Percentiles rank a stretch among this genome's conserved stretches.
Conservation (phyloP, 805 yeast species). For the Metschnikowia peoriensis region DNA sequence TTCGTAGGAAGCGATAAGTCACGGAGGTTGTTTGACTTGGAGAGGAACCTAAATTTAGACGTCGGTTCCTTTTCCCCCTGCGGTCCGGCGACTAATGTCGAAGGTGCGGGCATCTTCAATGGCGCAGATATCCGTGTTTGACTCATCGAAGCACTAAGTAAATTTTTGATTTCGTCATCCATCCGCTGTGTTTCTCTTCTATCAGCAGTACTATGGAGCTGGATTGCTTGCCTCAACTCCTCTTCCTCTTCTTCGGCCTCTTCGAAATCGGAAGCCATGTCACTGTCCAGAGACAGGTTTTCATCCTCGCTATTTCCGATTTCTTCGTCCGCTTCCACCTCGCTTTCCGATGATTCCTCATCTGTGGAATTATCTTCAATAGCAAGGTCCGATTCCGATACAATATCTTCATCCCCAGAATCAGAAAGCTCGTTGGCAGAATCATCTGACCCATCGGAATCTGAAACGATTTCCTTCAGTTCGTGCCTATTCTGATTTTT, state of each 20-base stretch:
- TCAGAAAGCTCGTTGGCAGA: slow-evolving; percentile 13
- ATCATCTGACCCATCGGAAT: slow-evolving; percentile 17
- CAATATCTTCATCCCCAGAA: slow-evolving; percentile 7
- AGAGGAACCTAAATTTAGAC: slow-evolving; percentile 48
- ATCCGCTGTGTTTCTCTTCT: slow-evolving; percentile 4
- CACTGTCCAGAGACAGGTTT: slow-evolving; percentile 17
- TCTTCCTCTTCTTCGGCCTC: slow-evolving; percentile 22
- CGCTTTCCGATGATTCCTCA: slow-evolving; percentile 5
- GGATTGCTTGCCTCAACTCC: slow-evolving; percentile 2
- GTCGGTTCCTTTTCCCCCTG: slow-evolving; percentile 24
- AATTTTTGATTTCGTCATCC: slow-evolving; percentile 9
- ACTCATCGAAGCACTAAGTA: slow-evolving; percentile 5
- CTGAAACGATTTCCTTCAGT: slow-evolving; percentile 26
- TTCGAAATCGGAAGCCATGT: slow-evolving; percentile 23
- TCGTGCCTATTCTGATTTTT: background rate
- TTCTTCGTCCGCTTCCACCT: background rate
- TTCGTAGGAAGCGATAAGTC: slow-evolving; percentile 52
- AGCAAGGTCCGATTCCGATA: background rate
- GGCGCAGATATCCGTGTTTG: slow-evolving; percentile 2
- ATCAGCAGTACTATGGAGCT: slow-evolving; percentile 2
- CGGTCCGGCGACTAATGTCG: slow-evolving; percentile 8
- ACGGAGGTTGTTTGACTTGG: slow-evolving; percentile 52
- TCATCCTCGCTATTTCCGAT: slow-evolving; percentile 12
- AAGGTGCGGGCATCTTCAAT: slow-evolving; percentile 27
- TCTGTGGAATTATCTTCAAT: slow-evolving; percentile 8